Evolutionary conservation across 2,329 filamentous ascomycete genomes (phyloP), one percentile per base, ranked within the genome.

Genomic region (Talaromyces sp.): DNA sequence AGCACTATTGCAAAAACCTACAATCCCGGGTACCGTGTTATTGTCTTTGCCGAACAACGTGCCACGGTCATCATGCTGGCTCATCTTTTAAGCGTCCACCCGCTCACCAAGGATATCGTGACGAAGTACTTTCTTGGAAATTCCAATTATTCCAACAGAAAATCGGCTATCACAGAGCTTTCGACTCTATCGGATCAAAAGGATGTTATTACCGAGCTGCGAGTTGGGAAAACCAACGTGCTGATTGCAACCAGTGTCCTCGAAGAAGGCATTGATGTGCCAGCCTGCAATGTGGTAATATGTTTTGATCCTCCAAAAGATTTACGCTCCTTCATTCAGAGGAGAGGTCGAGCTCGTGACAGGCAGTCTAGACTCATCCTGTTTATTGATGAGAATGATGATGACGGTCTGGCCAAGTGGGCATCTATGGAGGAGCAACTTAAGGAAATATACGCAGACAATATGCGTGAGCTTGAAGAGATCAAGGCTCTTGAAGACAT

Each of bases 351-450:
- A 65, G 87, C 87, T 16, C 80, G 88, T 56, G 63, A 63, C 42
- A 81, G 82, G 64, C 74, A 80, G 11, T 88, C 86, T 1, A 81
- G 81, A 63, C 83, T 83, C 72, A 79, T 88, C 1, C 79, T 88
- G 66, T 71, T 82, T 14, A 72, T 80, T 0, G 68, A 64, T 16
- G 69, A 77, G 3, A 68, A 73, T 37, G 69, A 79, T 46, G 61
- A 68, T 28, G 66, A 73, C 2, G 66, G 70, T 50, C 66, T 80
- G 1, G 67, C 73, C 2, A 80, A 83, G 28, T 96, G 91, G 89
- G 77, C 85, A 28, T 69, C 72, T 0, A 79, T 95, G 16, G 93
- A 97, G 71, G 73, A 80, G 2, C 79, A 85, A n/a, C 92, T 96
- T 88, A 89, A 87, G 67, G 71, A 76, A 54, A 81, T 83, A 0